phyloP scores from a whole-genome alignment of 352 stramenopile genomes.

The Pythium rishiriense region DNA sequence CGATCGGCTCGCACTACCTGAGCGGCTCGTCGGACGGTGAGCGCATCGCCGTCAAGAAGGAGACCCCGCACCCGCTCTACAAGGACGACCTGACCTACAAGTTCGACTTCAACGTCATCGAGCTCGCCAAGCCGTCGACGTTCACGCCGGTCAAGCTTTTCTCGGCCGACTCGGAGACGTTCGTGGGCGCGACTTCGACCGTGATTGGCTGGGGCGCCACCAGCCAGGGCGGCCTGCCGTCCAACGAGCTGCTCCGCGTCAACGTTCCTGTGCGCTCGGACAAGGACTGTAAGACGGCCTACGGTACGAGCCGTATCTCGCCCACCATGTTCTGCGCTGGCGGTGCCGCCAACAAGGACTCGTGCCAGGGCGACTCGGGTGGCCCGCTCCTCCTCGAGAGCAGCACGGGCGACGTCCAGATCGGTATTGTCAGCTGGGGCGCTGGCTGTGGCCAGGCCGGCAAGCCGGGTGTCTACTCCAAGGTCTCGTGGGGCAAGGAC shows the following conservation, averaged over 20 bases:
- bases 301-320: too few relatives aligned
- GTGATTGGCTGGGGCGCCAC: conserved; percentile 24
- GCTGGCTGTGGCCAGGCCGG: conserved; percentile 44
- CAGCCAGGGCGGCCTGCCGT: conserved; percentile 22
- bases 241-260: conserved; percentile 39
- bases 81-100: too few relatives aligned
- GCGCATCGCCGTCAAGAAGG: conserved; percentile 21
- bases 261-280: conserved; percentile 39
- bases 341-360: conserved; percentile 35
- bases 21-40: conserved; percentile 40
- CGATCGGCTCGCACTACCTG: conserved; percentile 52
- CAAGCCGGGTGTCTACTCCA: conserved; percentile 55
- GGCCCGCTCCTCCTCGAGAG: conserved; percentile 44
- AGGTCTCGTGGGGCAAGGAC: conserved; percentile 38
- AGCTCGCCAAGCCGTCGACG: background rate
- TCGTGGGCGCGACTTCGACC: conserved; percentile 30
- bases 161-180: background rate
- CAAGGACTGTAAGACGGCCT: too few relatives aligned
- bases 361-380: conserved; percentile 56
- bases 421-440: conserved; percentile 59
- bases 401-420: conserved; percentile 31
- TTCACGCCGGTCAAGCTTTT: background rate
- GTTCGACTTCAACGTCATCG: background rate
- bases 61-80: background rate
- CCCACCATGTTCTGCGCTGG: conserved; percentile 53